Percentiles rank a stretch among this genome's conserved stretches.
These are phyloP conservation scores for Heliocybe sulcata DNA, from an alignment of 1,284 basidiomycete genomes.

Conservation along the genomic window DNA sequence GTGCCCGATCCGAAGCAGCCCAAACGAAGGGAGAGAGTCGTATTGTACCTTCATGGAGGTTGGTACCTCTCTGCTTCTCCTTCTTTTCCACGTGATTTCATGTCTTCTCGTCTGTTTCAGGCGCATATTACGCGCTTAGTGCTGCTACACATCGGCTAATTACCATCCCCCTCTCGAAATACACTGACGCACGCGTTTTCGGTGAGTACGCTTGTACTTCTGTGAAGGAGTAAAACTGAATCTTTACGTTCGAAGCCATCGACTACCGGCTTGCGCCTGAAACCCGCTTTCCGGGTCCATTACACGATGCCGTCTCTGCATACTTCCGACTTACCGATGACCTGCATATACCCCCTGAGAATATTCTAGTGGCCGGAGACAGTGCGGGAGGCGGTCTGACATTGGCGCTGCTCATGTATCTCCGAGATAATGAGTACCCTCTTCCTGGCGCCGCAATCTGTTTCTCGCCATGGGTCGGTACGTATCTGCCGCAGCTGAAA, in stretches of 20 bases:
- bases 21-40: conserved; percentile 67
- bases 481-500: conserved; percentile 23
- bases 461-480: conserved; percentile 92
- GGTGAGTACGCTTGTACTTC: conserved; percentile 40
- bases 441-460: conserved; percentile 79
- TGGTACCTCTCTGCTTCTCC: conserved; percentile 14
- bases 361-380: conserved; percentile 86
- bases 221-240: not conserved
- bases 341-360: conserved; percentile 85
- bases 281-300: conserved; percentile 87
- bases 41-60: conserved; percentile 94
- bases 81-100: not conserved
- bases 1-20: conserved; percentile 14
- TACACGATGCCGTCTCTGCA: conserved; percentile 85
- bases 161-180: conserved; percentile 89
- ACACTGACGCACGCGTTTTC: conserved; percentile 90
- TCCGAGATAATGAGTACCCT: conserved; percentile 79
- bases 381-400: conserved; percentile 90
- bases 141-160: conserved; percentile 91
- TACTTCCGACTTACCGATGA: conserved; percentile 89
- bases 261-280: conserved; percentile 97
- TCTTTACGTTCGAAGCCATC: conserved; percentile 56
- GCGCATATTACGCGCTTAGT: conserved; percentile 92
- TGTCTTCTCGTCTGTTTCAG: conserved; percentile 24
- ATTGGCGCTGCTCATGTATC: conserved; percentile 86